A percentile compares a stretch with the other conserved stretches of the same genome.
Evolutionary conservation across 352 stramenopile genomes (phyloP).

Genomic region (Pythium angustatum): DNA sequence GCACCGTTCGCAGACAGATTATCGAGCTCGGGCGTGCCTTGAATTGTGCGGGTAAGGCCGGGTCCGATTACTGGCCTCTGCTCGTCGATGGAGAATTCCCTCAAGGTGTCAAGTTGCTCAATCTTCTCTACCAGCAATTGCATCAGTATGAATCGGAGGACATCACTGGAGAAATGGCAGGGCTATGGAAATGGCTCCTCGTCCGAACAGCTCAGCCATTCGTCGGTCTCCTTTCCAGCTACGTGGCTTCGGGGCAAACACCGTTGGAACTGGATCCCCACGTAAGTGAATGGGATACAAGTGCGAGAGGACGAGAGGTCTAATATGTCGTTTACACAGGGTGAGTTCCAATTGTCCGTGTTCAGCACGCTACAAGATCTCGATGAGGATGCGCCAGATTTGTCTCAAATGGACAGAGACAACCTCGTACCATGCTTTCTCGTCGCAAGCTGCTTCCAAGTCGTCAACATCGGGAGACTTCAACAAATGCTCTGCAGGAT

Average conservation of each 20-base stretch:
- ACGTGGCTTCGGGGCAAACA: conserved; percentile 47
- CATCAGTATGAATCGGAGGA: conserved; percentile 41
- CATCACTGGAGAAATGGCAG: conserved; percentile 27
- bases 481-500: conserved; percentile 29
- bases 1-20: conserved; percentile 7
- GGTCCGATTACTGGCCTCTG: conserved; percentile 17
- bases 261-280: conserved; percentile 48
- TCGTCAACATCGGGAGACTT: conserved; percentile 20
- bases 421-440: conserved; percentile 23
- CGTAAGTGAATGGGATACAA: conserved; percentile 53
- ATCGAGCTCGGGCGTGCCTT: conserved; percentile 1
- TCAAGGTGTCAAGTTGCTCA: conserved; percentile 49
- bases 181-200: conserved; percentile 57
- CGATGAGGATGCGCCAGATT: not conserved
- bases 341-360: conserved; percentile 29
- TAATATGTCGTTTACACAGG: conserved; percentile 12
- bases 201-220: conserved; percentile 53
- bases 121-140: conserved; percentile 47
- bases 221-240: conserved; percentile 51
- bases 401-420: not conserved
- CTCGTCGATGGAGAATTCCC: conserved; percentile 40
- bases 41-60: not conserved
- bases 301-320: no score
- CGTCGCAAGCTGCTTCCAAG: not conserved
- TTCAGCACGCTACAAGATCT: conserved; percentile 20